phyloP scores from a whole-genome alignment of 192 early-diverging fungal species.

The Lobosporangium transversale region DNA sequence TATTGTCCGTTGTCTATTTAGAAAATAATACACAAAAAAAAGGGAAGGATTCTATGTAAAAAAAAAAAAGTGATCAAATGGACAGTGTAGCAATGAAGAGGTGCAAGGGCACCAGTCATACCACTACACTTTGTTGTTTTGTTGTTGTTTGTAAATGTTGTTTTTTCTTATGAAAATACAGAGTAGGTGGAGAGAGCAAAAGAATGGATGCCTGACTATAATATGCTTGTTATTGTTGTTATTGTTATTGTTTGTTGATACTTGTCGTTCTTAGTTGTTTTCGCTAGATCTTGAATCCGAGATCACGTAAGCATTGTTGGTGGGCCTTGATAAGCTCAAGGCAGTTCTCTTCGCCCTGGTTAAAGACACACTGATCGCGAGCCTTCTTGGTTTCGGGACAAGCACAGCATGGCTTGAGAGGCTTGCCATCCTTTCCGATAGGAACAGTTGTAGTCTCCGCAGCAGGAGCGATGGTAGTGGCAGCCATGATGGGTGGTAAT shows the following conservation, averaged over 20 bases:
- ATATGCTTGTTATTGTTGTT: too few relatives aligned
- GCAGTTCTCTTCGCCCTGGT: constrained; percentile 89
- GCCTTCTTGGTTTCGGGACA: constrained; percentile 95
- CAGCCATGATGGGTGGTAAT: constrained; percentile 2
- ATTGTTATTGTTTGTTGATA: too few relatives aligned
- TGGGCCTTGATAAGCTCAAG: constrained; percentile 88
- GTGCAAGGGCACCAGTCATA: too few relatives aligned
- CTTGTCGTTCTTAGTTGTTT: too few relatives aligned
- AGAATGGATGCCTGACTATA: too few relatives aligned
- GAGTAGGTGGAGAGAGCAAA: too few relatives aligned
- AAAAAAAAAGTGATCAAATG: neutral
- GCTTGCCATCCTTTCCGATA: constrained; percentile 62
- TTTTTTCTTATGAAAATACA: too few relatives aligned
- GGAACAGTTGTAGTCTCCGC: constrained; percentile 5
- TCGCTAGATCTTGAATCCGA: constrained; percentile 96
- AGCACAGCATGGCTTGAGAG: constrained; percentile 94
- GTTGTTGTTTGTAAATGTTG: too few relatives aligned
- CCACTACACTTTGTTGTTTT: too few relatives aligned
- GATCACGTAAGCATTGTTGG: constrained; percentile 87
- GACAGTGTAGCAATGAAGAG: neutral
- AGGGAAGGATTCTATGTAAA: neutral
- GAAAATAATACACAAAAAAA: neutral
- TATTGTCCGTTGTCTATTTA: too few relatives aligned
- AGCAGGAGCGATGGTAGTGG: constrained; percentile 4
- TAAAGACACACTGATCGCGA: constrained; percentile 90